Percentiles rank a stretch among this genome's conserved stretches.
Conservation (phyloP, 2,329 filamentous ascomycete genomes). For the Phyllosticta citriasiana region DNA sequence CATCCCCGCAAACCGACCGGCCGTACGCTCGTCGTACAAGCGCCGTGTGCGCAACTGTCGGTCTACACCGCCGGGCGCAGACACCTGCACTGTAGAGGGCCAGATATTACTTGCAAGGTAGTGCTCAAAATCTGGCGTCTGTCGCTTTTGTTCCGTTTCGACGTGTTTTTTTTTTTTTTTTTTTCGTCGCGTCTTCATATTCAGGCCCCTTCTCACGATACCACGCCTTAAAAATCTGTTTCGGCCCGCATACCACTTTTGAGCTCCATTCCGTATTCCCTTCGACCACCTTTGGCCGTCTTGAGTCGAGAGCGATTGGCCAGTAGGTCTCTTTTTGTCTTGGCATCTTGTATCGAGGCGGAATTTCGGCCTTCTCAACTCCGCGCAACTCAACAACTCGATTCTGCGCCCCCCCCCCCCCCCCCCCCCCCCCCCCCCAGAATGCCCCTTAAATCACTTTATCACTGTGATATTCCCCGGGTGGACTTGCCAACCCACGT, state of each 20-base stretch:
- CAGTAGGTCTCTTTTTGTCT: neutral
- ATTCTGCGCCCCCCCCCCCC: neutral
- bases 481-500: slow-evolving; percentile 38
- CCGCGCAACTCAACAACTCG: neutral
- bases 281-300: neutral
- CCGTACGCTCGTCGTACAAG: neutral
- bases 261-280: neutral
- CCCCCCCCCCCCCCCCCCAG: slow-evolving; percentile 11
- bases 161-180: neutral
- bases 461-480: slow-evolving; percentile 36
- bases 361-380: neutral
- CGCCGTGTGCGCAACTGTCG: neutral
- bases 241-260: neutral
- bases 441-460: slow-evolving; percentile 46
- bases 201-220: neutral
- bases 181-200: neutral
- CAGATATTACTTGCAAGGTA: neutral
- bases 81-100: neutral
- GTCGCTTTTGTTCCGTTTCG: neutral
- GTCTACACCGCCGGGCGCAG: neutral
- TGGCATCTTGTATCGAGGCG: neutral
- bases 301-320: neutral
- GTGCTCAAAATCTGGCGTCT: neutral
- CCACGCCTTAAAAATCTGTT: neutral
- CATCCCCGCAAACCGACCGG: neutral